Conservation (phyloP, 2,329 filamentous ascomycete species). For the Echinosphaeria canescens region DNA sequence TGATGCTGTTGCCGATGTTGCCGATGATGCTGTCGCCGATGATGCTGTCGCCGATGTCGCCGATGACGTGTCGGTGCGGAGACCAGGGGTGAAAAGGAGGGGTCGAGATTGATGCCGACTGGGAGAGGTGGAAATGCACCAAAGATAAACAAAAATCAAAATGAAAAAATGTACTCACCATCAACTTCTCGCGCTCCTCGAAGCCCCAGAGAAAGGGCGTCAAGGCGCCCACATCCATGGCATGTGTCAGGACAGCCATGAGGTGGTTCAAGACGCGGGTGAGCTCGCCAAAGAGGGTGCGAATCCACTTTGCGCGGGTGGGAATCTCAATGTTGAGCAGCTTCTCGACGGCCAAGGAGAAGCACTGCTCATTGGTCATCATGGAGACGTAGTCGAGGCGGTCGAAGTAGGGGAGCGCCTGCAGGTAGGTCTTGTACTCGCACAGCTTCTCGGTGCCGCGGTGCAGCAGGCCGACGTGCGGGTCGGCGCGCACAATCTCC, state of each 20-base stretch:
- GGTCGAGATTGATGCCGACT: too few species aligned
- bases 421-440: constrained; percentile 98
- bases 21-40: too few species aligned
- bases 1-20: too few species aligned
- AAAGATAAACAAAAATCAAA: too few species aligned
- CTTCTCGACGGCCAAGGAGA: constrained; percentile 90
- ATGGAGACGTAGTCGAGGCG: constrained; percentile 97
- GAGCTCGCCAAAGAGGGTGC: constrained; percentile 88
- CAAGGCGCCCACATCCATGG: constrained; percentile 95
- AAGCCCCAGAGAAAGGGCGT: constrained; percentile 99
- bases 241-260: constrained; percentile 93
- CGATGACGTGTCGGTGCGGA: too few species aligned
- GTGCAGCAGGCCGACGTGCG: constrained; percentile 90
- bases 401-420: constrained; percentile 97
- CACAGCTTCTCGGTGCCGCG: constrained; percentile 98
- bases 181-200: constrained; percentile 98
- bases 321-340: constrained; percentile 93
- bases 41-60: too few species aligned
- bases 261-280: constrained; percentile 90
- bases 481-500: constrained; percentile 90
- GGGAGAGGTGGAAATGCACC: too few species aligned
- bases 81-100: too few species aligned
- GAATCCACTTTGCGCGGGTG: constrained; percentile 88
- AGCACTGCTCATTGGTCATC: constrained; percentile 99
- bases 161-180: too few species aligned